A percentile compares a stretch with the other conserved stretches of the same genome.
Evolutionary conservation across 306 rosid species (phyloP).

Genomic region (Vigna hirtella): DNA sequence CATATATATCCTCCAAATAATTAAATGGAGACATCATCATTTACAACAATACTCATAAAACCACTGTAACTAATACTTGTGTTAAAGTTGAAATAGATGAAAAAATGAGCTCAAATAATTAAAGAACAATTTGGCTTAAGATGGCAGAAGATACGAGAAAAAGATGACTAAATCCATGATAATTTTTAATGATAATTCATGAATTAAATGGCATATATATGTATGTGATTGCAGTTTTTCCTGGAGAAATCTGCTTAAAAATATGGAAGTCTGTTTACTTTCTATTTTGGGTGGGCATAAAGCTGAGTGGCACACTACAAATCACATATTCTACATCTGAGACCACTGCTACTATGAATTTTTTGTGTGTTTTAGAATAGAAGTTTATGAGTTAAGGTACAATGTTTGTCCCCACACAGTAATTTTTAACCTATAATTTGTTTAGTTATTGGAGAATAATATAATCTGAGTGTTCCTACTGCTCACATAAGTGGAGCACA

Average conservation of each 20-base stretch:
- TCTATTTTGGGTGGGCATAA: constrained; percentile 39
- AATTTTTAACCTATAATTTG: constrained; percentile 28
- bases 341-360: background rate
- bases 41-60: background rate
- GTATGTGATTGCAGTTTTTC: background rate
- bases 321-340: constrained; percentile 22
- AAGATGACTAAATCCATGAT: background rate
- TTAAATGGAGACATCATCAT: background rate
- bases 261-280: constrained; percentile 1
- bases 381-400: constrained; percentile 23
- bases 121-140: background rate
- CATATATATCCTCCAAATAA: background rate
- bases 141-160: background rate
- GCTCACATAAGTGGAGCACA: constrained; percentile 56
- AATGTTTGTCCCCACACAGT: constrained; percentile 31
- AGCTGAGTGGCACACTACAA: constrained; percentile 11
- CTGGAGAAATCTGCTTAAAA: background rate
- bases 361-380: constrained; percentile 31
- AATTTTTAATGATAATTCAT: background rate
- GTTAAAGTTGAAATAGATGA: background rate
- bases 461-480: constrained; percentile 43
- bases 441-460: constrained; percentile 31
- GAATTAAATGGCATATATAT: background rate
- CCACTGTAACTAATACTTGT: too few relatives aligned
- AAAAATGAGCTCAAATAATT: background rate